Evolutionary conservation across 1,284 basidiomycete species (phyloP).

Genomic region (Heliocybe sulcata): DNA sequence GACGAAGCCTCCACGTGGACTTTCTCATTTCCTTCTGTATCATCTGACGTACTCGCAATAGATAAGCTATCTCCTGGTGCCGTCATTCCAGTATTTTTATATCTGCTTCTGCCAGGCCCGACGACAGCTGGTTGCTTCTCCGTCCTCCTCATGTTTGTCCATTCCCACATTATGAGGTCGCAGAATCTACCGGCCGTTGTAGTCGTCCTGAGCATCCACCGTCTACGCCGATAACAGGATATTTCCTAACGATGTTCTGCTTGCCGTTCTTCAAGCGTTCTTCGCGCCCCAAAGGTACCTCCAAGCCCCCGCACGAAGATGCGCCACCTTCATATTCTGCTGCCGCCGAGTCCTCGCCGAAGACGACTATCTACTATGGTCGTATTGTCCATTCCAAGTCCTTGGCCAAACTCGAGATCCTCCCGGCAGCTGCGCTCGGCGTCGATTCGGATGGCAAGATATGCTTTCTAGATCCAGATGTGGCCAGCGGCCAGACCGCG

Average conservation of each 20-base stretch:
- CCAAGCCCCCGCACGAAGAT: neutral
- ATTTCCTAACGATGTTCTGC: neutral
- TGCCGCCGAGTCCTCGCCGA: neutral
- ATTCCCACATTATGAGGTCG: neutral
- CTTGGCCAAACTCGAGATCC: neutral
- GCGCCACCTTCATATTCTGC: neutral
- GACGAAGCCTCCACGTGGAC: too few species aligned
- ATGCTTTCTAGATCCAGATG: neutral
- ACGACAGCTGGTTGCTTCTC: neutral
- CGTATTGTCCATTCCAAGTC: neutral
- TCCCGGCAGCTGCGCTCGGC: neutral
- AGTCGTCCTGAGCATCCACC: neutral
- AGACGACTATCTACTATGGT: neutral
- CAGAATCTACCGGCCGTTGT: neutral
- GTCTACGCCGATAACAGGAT: neutral
- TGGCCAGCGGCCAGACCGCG: neutral
- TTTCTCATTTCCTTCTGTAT: too few species aligned
- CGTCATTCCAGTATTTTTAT: neutral
- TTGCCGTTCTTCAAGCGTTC: neutral
- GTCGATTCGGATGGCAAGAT: neutral
- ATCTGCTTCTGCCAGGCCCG: neutral
- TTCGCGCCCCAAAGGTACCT: neutral
- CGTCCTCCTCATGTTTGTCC: neutral
- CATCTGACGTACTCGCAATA: neutral
- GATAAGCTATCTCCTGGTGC: neutral